Percentiles rank a stretch among this genome's conserved stretches.
phyloP scores from a whole-genome alignment of 129 eudicot genomes.

The Centrapalus pauciflorus region DNA sequence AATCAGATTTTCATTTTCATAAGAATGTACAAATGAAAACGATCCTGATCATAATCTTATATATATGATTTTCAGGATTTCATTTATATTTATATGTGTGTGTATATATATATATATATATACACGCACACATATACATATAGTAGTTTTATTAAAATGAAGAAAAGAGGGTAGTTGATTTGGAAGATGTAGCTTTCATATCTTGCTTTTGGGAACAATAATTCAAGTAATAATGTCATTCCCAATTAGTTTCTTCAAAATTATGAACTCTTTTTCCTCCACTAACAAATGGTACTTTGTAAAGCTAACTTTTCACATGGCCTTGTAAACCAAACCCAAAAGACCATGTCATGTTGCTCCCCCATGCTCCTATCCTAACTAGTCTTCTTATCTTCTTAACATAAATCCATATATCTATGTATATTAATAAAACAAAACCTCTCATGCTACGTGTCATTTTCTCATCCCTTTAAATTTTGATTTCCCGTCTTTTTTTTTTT shows the following conservation, averaged over 20 bases:
- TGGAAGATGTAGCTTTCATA: slow-evolving; percentile 21
- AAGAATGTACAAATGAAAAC: too few relatives aligned
- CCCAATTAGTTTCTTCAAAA: slow-evolving; percentile 24
- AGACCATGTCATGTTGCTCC: slow-evolving; percentile 25
- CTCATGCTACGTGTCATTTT: too few relatives aligned
- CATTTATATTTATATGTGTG: too few relatives aligned
- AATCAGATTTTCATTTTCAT: too few relatives aligned
- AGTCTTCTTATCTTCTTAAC: background rate
- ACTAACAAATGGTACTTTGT: slow-evolving; percentile 34
- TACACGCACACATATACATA: too few relatives aligned
- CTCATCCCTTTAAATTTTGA: too few relatives aligned
- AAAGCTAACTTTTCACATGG: slow-evolving; percentile 33
- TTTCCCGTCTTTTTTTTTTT: too few relatives aligned
- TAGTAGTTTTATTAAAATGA: too few relatives aligned
- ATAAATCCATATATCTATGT: background rate
- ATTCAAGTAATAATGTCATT: slow-evolving; percentile 30
- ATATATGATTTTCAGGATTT: too few relatives aligned
- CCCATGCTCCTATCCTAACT: slow-evolving; percentile 13
- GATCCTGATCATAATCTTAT: too few relatives aligned
- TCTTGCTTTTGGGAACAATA: slow-evolving; percentile 37
- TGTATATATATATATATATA: too few relatives aligned
- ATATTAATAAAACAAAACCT: too few relatives aligned
- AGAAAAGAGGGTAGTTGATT: slow-evolving; percentile 11
- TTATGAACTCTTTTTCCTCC: slow-evolving; percentile 17
- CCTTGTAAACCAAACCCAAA: slow-evolving; percentile 16